phyloP scores from a whole-genome alignment of 2,329 filamentous ascomycete genomes.

The Phyllosticta paracitricarpa region DNA sequence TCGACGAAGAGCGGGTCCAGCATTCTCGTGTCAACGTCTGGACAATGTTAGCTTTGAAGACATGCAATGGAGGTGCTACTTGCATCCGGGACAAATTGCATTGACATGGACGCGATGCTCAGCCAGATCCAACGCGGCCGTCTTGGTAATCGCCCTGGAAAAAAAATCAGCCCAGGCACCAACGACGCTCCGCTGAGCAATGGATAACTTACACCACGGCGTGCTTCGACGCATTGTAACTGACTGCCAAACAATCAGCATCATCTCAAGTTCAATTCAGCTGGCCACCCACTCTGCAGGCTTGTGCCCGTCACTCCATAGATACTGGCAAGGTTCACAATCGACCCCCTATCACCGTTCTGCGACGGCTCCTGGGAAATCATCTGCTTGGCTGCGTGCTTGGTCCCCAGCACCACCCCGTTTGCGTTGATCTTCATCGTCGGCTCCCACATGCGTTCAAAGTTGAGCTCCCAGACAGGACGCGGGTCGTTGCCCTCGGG shows the following conservation, averaged over 20 bases:
- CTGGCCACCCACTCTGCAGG: constrained; percentile 8
- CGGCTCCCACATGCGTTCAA: constrained; percentile 20
- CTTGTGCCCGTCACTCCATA: constrained; percentile 23
- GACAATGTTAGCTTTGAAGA: neutral
- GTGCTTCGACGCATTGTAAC: constrained; percentile 41
- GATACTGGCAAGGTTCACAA: constrained; percentile 46
- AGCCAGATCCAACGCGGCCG: constrained; percentile 42
- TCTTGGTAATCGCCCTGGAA: constrained; percentile 35
- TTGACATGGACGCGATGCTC: constrained; percentile 42
- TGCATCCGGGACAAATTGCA: constrained; percentile 44
- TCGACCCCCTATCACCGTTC: constrained; percentile 35
- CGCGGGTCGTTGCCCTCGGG: constrained; percentile 16
- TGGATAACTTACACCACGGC: constrained; percentile 27
- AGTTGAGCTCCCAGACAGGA: constrained; percentile 16
- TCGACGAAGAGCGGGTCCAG: constrained; percentile 17
- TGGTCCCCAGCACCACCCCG: constrained; percentile 25
- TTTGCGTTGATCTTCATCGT: constrained; percentile 24
- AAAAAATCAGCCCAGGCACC: neutral
- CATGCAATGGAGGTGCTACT: constrained; percentile 15
- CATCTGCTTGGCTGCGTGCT: constrained; percentile 25
- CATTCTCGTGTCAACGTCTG: constrained; percentile 21
- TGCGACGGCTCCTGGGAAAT: constrained; percentile 20
- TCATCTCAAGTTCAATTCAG: neutral
- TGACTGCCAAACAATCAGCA: constrained; percentile 15
- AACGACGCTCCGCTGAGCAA: neutral